phyloP scores from a whole-genome alignment of 1,284 basidiomycete genomes.

The Trichosporon sp. region DNA sequence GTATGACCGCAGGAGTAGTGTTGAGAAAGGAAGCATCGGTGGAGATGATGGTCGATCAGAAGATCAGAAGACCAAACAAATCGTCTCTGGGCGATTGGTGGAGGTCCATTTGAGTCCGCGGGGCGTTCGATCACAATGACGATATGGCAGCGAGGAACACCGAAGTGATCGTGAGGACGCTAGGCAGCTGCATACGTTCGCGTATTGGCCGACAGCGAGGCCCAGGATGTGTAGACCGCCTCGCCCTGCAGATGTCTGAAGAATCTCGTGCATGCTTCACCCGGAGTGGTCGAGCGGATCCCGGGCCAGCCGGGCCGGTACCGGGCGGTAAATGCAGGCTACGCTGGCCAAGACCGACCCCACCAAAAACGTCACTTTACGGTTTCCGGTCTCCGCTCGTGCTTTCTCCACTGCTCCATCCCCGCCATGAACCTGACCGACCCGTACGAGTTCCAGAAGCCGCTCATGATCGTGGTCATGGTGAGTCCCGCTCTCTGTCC shows the following conservation, averaged over 20 bases:
- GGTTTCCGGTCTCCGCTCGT: background rate
- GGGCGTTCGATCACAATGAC: background rate
- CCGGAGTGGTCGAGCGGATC: background rate
- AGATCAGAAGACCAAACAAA: background rate
- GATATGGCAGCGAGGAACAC: background rate
- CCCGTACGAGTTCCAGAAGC: constrained; percentile 24
- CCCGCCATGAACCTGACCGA: constrained; percentile 6
- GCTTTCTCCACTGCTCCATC: background rate
- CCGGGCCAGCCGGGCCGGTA: constrained; percentile 6
- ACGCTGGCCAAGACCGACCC: background rate
- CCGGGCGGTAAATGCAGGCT: constrained; percentile 6
- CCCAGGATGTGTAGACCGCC: background rate
- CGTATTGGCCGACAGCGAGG: background rate
- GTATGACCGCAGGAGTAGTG: constrained; percentile 82
- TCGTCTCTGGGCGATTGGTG: background rate
- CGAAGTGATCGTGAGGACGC: background rate
- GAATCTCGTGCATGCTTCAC: background rate
- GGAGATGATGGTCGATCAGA: background rate
- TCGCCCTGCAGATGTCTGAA: background rate
- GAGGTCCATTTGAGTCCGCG: background rate
- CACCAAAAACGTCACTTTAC: background rate
- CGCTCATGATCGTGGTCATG: constrained; percentile 49
- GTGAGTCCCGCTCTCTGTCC: constrained; percentile 21
- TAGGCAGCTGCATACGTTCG: background rate
- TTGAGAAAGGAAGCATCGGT: constrained; percentile 58